Conservation (phyloP, 371 early-diverging fungal genomes). For the Rhizopus arrhizus region DNA sequence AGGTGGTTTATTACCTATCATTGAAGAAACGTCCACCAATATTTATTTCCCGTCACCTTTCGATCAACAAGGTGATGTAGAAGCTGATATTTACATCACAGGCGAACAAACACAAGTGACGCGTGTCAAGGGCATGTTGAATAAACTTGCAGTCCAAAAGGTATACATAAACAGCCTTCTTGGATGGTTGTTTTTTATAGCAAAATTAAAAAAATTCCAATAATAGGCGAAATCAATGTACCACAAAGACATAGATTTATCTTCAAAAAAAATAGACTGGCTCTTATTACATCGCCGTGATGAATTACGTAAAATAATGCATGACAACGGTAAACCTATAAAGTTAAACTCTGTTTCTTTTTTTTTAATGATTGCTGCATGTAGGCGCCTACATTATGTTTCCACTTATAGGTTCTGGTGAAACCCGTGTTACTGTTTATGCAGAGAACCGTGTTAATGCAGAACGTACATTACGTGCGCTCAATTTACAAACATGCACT, state of each 20-base stretch:
- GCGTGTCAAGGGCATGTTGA: conserved; percentile 38
- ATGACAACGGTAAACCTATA: conserved; percentile 64
- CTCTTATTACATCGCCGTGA: conserved; percentile 64
- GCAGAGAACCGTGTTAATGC: conserved; percentile 72
- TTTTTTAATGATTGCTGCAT: neutral
- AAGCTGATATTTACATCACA: conserved; percentile 39
- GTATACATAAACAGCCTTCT: conserved; percentile 18
- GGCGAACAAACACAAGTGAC: conserved; percentile 31
- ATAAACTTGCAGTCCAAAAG: conserved; percentile 39
- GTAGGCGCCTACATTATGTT: conserved; percentile 59
- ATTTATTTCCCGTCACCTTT: conserved; percentile 71
- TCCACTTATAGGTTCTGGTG: conserved; percentile 64
- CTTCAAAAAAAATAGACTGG: conserved; percentile 80
- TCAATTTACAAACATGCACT: conserved; percentile 63
- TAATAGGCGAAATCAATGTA: conserved; percentile 47
- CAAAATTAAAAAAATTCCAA: neutral
- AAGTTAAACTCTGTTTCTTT: neutral
- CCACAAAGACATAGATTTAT: conserved; percentile 46
- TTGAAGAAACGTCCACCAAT: conserved; percentile 66
- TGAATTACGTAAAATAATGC: conserved; percentile 68
- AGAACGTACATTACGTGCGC: conserved; percentile 68
- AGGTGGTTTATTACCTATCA: conserved; percentile 59
- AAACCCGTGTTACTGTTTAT: conserved; percentile 57
- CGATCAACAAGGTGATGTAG: conserved; percentile 15
- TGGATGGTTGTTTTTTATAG: no score